phyloP scores from a whole-genome alignment of 2,329 filamentous ascomycete genomes.

The Pestalotiopsis sp. region DNA sequence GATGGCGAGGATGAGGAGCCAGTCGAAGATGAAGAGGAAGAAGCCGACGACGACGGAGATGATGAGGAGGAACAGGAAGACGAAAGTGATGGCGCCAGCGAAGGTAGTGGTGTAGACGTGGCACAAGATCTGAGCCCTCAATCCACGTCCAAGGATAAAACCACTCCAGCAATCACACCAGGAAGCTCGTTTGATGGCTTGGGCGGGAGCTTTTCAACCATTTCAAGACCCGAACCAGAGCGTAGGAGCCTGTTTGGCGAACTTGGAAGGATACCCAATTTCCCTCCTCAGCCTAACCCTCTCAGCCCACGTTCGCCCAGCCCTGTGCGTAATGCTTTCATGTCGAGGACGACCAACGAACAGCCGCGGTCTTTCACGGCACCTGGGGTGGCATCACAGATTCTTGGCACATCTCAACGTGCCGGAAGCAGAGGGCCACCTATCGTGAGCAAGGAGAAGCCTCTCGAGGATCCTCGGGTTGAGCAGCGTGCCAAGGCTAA shows the following conservation, averaged over 20 bases:
- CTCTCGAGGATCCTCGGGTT: conserved; percentile 49
- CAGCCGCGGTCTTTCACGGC: conserved; percentile 61
- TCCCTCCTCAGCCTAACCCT: conserved; percentile 57
- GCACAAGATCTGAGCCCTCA: conserved; percentile 64
- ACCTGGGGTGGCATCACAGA: conserved; percentile 59
- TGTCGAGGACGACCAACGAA: conserved; percentile 52
- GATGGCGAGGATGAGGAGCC: conserved; percentile 42
- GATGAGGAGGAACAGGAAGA: conserved; percentile 50
- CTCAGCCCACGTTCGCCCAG: conserved; percentile 74
- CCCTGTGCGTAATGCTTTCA: conserved; percentile 63
- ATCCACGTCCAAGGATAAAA: conserved; percentile 44
- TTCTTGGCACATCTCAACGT: conserved; percentile 44
- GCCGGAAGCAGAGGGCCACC: conserved; percentile 40
- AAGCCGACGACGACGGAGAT: conserved; percentile 46
- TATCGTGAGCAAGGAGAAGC: conserved; percentile 40
- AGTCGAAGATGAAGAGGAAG: conserved; percentile 40
- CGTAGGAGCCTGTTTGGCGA: conserved; percentile 56
- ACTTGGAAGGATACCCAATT: conserved; percentile 50
- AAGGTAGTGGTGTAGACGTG: conserved; percentile 67
- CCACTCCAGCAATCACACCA: conserved; percentile 53
- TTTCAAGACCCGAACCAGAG: conserved; percentile 48
- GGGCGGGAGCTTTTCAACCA: conserved; percentile 48
- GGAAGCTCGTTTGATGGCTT: conserved; percentile 59
- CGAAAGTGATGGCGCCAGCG: conserved; percentile 46
- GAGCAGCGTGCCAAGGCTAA: conserved; percentile 54